phyloP scores from a whole-genome alignment of 768 basidiomycete species.

The Kwoniella heveanensis region DNA sequence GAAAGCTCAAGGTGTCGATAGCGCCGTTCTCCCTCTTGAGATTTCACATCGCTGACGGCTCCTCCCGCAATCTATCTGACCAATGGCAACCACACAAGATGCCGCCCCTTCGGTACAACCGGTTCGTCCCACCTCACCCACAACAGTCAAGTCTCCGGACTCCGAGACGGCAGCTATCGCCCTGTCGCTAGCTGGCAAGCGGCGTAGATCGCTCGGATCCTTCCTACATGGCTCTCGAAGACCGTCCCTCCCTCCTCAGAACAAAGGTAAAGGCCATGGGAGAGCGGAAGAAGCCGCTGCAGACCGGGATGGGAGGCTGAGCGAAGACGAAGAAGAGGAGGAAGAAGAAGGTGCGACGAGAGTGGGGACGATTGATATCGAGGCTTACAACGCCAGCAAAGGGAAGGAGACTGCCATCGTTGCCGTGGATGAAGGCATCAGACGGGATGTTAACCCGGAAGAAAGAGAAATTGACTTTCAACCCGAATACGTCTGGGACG shows the following conservation, averaged over 20 bases:
- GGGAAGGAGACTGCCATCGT: conserved; percentile 16
- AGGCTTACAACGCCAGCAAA: conserved; percentile 18
- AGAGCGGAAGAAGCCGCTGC: conserved; percentile 14
- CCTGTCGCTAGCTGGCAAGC: conserved; percentile 18
- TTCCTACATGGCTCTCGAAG: background rate
- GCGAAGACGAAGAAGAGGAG: conserved; percentile 12
- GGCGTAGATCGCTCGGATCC: conserved; percentile 13
- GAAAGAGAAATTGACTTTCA: conserved; percentile 16
- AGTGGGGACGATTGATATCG: conserved; percentile 23
- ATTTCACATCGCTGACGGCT: too few relatives aligned
- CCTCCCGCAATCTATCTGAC: too few relatives aligned
- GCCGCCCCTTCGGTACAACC: background rate
- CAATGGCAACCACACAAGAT: background rate
- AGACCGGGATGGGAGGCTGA: conserved; percentile 18
- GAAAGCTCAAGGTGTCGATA: too few relatives aligned
- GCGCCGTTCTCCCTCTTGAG: too few relatives aligned
- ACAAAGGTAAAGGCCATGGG: background rate
- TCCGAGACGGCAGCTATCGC: conserved; percentile 26
- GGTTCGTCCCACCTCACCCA: conserved; percentile 1
- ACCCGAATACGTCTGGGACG: conserved; percentile 48
- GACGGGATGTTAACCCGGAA: conserved; percentile 4
- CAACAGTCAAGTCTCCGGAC: conserved; percentile 1
- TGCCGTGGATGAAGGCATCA: conserved; percentile 8
- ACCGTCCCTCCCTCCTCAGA: background rate
- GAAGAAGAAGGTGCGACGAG: conserved; percentile 12